phyloP scores from a whole-genome alignment of 1,284 basidiomycete species.

The Cystobasidiaceae sp. region DNA sequence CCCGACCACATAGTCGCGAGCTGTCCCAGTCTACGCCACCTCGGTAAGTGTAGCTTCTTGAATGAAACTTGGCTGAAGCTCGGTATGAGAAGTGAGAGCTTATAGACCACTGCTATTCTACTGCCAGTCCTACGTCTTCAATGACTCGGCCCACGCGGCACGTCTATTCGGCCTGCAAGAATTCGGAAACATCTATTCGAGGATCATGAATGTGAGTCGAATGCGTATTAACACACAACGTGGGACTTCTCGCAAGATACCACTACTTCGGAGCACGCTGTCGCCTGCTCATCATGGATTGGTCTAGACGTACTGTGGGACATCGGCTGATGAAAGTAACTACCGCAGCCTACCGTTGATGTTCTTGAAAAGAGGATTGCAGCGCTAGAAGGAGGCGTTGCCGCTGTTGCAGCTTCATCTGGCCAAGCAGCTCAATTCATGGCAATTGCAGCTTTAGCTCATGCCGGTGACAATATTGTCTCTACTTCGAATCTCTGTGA shows the following conservation, averaged over 20 bases:
- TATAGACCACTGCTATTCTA: no score
- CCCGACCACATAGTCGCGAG: slow-evolving; percentile 53
- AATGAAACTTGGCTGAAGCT: no score
- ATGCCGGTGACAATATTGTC: slow-evolving; percentile 78
- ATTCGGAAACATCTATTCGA: slow-evolving; percentile 66
- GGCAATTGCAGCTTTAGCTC: slow-evolving; percentile 53
- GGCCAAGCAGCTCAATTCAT: slow-evolving; percentile 79
- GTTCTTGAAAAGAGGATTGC: slow-evolving; percentile 81
- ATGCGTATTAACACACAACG: no score
- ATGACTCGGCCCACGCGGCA: slow-evolving; percentile 74
- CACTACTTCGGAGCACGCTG: no score
- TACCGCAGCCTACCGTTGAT: slow-evolving; percentile 64
- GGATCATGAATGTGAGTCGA: slow-evolving; percentile 12
- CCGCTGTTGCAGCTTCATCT: slow-evolving; percentile 70
- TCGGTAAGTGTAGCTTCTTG: slow-evolving; percentile 16
- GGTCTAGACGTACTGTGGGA: no score
- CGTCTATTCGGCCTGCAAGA: slow-evolving; percentile 72
- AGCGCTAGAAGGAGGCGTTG: slow-evolving; percentile 73
- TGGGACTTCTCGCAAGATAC: no score
- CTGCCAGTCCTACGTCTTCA: slow-evolving; percentile 70
- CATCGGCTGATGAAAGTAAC: no score
- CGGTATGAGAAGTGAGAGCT: no score
- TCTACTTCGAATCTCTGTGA: slow-evolving; percentile 65
- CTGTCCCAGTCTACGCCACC: slow-evolving; percentile 66
- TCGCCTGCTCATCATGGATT: no score